phyloP scores from a whole-genome alignment of 495 filamentous ascomycete species.

The Lophiostoma macrostomum region DNA sequence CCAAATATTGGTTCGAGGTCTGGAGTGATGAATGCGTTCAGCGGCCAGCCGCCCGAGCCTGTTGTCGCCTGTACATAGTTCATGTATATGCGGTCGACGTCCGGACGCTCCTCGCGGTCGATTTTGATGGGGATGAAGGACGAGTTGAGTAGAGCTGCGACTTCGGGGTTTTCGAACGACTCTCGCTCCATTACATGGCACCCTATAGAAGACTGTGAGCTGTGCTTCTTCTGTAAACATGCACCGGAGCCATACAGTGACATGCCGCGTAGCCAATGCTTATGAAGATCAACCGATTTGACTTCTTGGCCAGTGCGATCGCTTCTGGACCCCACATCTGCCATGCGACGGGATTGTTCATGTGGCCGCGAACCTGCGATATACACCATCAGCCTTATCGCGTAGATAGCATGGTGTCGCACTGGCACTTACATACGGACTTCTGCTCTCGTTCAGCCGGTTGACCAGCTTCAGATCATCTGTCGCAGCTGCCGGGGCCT shows the following conservation, averaged over 20 bases:
- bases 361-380: conserved; percentile 68
- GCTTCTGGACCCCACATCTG: conserved; percentile 81
- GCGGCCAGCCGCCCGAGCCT: conserved; percentile 89
- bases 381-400: conserved; percentile 8
- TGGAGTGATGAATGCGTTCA: conserved; percentile 95
- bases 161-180: conserved; percentile 77
- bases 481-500: neutral
- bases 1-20: conserved; percentile 92
- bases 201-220: conserved; percentile 48
- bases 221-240: neutral
- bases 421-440: conserved; percentile 66
- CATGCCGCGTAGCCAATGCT: conserved; percentile 96
- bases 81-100: conserved; percentile 96
- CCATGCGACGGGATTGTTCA: conserved; percentile 88
- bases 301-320: conserved; percentile 67
- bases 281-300: conserved; percentile 86
- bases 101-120: conserved; percentile 91
- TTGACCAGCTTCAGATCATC: conserved; percentile 55
- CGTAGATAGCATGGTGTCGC: neutral
- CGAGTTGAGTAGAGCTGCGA: conserved; percentile 79
- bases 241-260: conserved; percentile 63
- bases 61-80: conserved; percentile 95
- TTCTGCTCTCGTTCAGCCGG: conserved; percentile 68
- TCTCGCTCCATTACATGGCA: conserved; percentile 94
- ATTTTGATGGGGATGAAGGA: conserved; percentile 90